Base-by-base conservation (phyloP, 176 grass and related monocot species). In the Phragmites australis region DNA sequence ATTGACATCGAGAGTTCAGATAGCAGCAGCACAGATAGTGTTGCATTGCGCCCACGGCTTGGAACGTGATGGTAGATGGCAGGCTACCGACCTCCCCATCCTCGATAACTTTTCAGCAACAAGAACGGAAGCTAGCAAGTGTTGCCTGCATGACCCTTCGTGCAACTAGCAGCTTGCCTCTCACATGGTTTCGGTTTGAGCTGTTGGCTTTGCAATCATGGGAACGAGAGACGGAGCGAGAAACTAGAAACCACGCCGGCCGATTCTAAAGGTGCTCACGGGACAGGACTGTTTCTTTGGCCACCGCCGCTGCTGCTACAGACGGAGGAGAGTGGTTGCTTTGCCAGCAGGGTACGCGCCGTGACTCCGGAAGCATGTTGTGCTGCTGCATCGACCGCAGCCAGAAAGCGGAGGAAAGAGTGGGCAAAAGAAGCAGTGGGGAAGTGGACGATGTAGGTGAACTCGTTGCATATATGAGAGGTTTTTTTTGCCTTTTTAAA, bases 291-390 rank as follows among this genome's bases (percentile, higher is more conserved):
- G 3, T 41, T 9, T 25, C 21, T 59, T 23, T 23, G 14, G 4
- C 19, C 6, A 40, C n/a, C n/a, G 44, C 45, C 0, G 16, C 18
- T 5, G 59, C 48, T 12, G 66, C 42, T 45, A 40, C 39, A 15
- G 72, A 67, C 50, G 41, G 63, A 19, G 51, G 72, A 68, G 63
- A 37, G 15, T 18, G 0, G 26, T 85, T 85, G 76, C 76, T 65
- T 86, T 6, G 25, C 18, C 6, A 61, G 31, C 71, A 82, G 78
- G 85, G 31, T 14, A 59, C 61, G 40, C 51, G 65, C 47, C 84
- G 77, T 87, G 84, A 74, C 41, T n/a, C n/a, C n/a, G n/a, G n/a
- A 3, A 6, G 26, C 10, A 26, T 26, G 45, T 4, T 4, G 1
- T 19, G 16, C 45, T 19, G 67, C 68, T 12, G 29, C 6, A 8